These are phyloP conservation scores for Metahyphopichia silvanorum DNA, from an alignment of 805 yeast species.

Conservation along the genomic window DNA sequence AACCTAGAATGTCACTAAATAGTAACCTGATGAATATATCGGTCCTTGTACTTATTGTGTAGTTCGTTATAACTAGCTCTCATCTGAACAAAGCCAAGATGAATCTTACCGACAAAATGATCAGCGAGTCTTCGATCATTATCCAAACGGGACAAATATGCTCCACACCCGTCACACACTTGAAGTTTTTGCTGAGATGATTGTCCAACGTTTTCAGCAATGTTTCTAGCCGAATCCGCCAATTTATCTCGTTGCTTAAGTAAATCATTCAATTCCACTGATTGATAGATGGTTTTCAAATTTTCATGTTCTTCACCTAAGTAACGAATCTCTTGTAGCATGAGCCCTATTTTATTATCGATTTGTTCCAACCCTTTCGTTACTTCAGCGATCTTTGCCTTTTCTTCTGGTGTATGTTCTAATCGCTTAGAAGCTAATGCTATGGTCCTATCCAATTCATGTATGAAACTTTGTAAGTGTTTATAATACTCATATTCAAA, in stretches of 20 bases:
- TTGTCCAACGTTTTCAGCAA: constrained; percentile 74
- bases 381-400: constrained; percentile 50
- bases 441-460: constrained; percentile 66
- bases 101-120: constrained; percentile 86
- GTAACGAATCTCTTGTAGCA: constrained; percentile 61
- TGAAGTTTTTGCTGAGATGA: constrained; percentile 87
- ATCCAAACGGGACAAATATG: constrained; percentile 79
- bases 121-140: constrained; percentile 85
- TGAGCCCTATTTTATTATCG: constrained; percentile 62
- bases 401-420: constrained; percentile 75
- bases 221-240: constrained; percentile 53
- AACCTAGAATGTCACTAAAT: too few relatives aligned
- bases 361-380: constrained; percentile 57
- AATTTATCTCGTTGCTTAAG: constrained; percentile 48
- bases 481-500: constrained; percentile 48
- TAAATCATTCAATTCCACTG: constrained; percentile 42
- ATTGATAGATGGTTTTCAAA: constrained; percentile 48
- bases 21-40: constrained; percentile 1
- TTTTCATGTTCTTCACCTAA: constrained; percentile 50
- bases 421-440: constrained; percentile 59
- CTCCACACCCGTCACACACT: constrained; percentile 88
- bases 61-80: constrained; percentile 50
- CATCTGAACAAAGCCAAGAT: constrained; percentile 77
- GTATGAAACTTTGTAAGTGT: constrained; percentile 53
- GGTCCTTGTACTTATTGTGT: constrained; percentile 10